Conservation (phyloP, 768 basidiomycete genomes). For the Mycena rebaudengoi region DNA sequence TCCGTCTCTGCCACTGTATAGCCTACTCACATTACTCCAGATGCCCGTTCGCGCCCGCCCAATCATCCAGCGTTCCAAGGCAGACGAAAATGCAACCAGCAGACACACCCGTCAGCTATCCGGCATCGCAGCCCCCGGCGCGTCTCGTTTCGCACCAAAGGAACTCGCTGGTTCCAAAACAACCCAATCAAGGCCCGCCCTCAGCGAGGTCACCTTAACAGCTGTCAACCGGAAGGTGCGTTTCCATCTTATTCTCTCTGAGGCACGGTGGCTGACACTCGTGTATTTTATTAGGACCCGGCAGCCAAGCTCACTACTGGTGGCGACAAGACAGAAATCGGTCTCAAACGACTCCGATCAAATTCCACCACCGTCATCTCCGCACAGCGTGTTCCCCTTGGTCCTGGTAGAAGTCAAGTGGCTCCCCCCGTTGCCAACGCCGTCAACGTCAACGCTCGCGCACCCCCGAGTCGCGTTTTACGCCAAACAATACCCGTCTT, state of each 20-base stretch:
- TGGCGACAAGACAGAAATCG: slow-evolving; percentile 76
- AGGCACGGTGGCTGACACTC: slow-evolving; percentile 28
- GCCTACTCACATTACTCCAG: slow-evolving; percentile 45
- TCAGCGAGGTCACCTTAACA: slow-evolving; percentile 83
- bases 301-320: slow-evolving; percentile 55
- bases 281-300: slow-evolving; percentile 50
- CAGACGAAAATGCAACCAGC: slow-evolving; percentile 81
- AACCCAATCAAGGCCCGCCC: slow-evolving; percentile 70
- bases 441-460: slow-evolving; percentile 49
- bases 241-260: slow-evolving; percentile 9
- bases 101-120: slow-evolving; percentile 73
- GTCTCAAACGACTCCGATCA: slow-evolving; percentile 72
- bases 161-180: slow-evolving; percentile 61
- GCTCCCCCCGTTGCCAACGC: slow-evolving; percentile 53
- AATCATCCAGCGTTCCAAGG: slow-evolving; percentile 71
- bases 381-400: slow-evolving; percentile 76
- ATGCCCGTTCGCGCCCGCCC: slow-evolving; percentile 72
- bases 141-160: slow-evolving; percentile 61
- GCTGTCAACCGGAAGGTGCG: slow-evolving; percentile 82
- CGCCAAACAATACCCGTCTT: slow-evolving; percentile 28
- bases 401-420: slow-evolving; percentile 60
- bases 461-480: slow-evolving; percentile 28
- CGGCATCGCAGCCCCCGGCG: slow-evolving; percentile 51
- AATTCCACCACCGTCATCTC: slow-evolving; percentile 66
- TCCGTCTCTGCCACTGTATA: slow-evolving; percentile 14